A percentile compares a stretch with the other conserved stretches of the same genome.
Evolutionary conservation across 1,284 basidiomycete species (phyloP).

Genomic region (Xanthoconium separans): DNA sequence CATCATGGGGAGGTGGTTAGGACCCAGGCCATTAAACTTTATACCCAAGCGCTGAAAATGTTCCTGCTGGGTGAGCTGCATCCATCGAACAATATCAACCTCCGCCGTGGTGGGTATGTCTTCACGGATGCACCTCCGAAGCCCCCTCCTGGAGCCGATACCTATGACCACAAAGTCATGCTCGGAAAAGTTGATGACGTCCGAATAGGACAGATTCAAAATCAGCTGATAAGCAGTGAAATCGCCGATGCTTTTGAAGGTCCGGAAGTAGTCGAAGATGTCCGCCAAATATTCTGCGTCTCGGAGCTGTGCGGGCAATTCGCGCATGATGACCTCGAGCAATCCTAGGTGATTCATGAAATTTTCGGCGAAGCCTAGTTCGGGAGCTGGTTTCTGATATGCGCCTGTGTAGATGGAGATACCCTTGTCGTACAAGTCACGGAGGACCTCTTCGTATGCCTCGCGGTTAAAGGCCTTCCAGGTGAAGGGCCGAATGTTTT

Average conservation of each 20-base stretch:
- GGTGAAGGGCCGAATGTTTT: slow-evolving; percentile 48
- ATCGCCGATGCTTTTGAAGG: slow-evolving; percentile 59
- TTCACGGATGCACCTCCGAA: slow-evolving; percentile 39
- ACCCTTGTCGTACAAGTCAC: slow-evolving; percentile 35
- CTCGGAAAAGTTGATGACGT: slow-evolving; percentile 53
- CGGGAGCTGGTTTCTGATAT: slow-evolving; percentile 62
- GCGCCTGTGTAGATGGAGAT: slow-evolving; percentile 57
- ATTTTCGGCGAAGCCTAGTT: slow-evolving; percentile 42
- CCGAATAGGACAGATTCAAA: slow-evolving; percentile 54
- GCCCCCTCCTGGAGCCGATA: slow-evolving; percentile 54
- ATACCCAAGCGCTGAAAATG: slow-evolving; percentile 55
- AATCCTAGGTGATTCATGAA: slow-evolving; percentile 56
- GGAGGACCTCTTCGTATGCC: slow-evolving; percentile 49
- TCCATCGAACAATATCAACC: slow-evolving; percentile 55
- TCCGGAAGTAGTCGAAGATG: slow-evolving; percentile 52
- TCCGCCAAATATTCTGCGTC: slow-evolving; percentile 49
- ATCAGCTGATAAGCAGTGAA: slow-evolving; percentile 61
- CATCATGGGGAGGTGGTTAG: slow-evolving; percentile 43
- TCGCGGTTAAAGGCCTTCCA: slow-evolving; percentile 49
- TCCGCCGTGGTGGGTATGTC: slow-evolving; percentile 38
- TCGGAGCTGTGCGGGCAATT: slow-evolving; percentile 43
- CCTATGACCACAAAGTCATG: slow-evolving; percentile 64
- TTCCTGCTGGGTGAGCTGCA: slow-evolving; percentile 49
- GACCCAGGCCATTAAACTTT: slow-evolving; percentile 47
- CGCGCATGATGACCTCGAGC: slow-evolving; percentile 54